These are phyloP conservation scores for Leucocoprinus leucothites DNA, from an alignment of 768 basidiomycete genomes.

Conservation along the genomic window DNA sequence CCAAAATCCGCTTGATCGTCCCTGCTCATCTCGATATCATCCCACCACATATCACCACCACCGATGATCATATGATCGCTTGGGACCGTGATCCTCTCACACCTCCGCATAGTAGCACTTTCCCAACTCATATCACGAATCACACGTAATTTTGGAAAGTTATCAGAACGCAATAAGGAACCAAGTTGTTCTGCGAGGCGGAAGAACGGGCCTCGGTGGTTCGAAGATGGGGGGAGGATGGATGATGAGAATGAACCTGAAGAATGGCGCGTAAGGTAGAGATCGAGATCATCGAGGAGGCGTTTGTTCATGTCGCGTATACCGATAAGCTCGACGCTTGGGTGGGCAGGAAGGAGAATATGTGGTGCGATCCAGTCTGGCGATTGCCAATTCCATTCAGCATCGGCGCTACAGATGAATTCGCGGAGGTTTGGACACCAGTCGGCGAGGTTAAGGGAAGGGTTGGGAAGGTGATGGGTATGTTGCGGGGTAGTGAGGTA, in stretches of 20 bases:
- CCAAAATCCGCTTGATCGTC: constrained; percentile 8
- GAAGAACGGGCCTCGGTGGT: constrained; percentile 49
- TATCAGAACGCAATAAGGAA: constrained; percentile 50
- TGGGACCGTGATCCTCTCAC: constrained; percentile 16
- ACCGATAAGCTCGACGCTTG: constrained; percentile 60
- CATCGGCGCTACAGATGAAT: constrained; percentile 74
- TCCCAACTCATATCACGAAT: constrained; percentile 64
- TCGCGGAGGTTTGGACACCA: constrained; percentile 70
- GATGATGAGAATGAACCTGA: neutral
- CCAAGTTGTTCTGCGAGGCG: constrained; percentile 63
- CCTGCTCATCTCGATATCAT: neutral
- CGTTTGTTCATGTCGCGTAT: constrained; percentile 70
- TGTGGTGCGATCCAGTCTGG: constrained; percentile 84
- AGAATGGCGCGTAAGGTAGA: constrained; percentile 21
- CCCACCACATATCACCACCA: constrained; percentile 30
- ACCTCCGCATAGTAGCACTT: constrained; percentile 52
- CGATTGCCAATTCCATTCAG: constrained; percentile 77
- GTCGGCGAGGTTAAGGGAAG: constrained; percentile 37
- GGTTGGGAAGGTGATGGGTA: constrained; percentile 30
- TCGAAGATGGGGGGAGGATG: neutral
- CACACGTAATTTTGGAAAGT: constrained; percentile 61
- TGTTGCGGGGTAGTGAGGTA: constrained; percentile 49
- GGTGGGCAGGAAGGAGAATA: constrained; percentile 63
- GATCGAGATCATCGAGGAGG: constrained; percentile 42
- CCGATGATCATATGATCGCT: neutral